Evolutionary conservation across 2,329 filamentous ascomycete species (phyloP), one percentile per base, ranked within the genome.

Genomic region (Trichocomaceae sp.): DNA sequence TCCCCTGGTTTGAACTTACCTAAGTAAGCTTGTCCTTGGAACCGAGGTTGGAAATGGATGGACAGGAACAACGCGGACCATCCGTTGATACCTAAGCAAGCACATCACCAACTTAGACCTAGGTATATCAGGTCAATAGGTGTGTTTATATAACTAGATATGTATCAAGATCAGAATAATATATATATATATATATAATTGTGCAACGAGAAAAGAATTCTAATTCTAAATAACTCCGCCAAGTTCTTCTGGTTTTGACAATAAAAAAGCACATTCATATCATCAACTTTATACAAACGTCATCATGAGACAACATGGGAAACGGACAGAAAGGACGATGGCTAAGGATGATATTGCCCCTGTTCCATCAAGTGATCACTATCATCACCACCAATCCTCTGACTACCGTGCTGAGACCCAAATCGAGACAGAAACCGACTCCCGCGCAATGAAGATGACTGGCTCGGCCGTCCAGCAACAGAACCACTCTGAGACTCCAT

Each of bases 351-450:
- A 42, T 42, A 42, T 13, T 42, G 39, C 8, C 75, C 77, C 58
- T 77, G 74, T 52, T 76, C 77, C 60, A 73, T 69, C 54, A 79
- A 61, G 57, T 78, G 70, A 2, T 66, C 72, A 8, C 74, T 62
- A 33, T 64, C 63, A 2, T 66, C 72, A 8, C 74, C 63, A 33
- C 64, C 63, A 37, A 31, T 37, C 6, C 49, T 37, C 9, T 59
- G 62, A 48, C 59, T 61, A 50, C 61, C 54, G 48, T 59, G 23
- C 63, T 69, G 52, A 68, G 68, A 31, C 65, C 62, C 2, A n/a
- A 66, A 62, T n/a, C 81, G 77, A 35, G 77, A 72, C 67, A 87
- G 83, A 71, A 86, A 86, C 2, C 83, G 77, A 59, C 84, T 84
- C 6, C 79, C 77, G 55, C 83, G 80, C 5, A 72, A 71, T 5